These are phyloP conservation scores for Nannochloropsis salina DNA, from an alignment of 108 stramenopile genomes.

Conservation along the genomic window DNA sequence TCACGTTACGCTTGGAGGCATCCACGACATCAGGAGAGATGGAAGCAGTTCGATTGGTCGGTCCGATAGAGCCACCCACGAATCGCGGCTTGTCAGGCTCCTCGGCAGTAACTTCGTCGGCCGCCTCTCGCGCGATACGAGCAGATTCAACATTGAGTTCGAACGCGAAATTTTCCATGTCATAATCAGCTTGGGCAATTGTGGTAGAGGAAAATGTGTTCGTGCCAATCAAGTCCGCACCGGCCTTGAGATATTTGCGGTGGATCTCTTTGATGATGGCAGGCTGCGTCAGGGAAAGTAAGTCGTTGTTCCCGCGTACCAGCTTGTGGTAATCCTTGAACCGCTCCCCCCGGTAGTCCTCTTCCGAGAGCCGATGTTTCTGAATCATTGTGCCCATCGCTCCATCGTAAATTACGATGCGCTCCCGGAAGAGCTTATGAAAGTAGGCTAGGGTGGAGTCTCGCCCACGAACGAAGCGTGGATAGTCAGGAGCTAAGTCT, in stretches of 20 bases:
- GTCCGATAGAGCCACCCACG: constrained; percentile 92
- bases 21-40: constrained; percentile 95
- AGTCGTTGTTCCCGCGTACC: constrained; percentile 97
- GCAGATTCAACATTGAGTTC: constrained; percentile 90
- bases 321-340: constrained; percentile 83
- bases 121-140: constrained; percentile 85
- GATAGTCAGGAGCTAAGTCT: constrained; percentile 20
- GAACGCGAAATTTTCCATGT: constrained; percentile 87
- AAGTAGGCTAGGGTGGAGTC: constrained; percentile 46
- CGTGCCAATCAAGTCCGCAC: constrained; percentile 90
- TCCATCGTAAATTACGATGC: constrained; percentile 88
- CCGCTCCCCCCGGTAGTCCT: constrained; percentile 85
- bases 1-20: constrained; percentile 84
- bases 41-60: constrained; percentile 92
- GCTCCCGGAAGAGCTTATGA: constrained; percentile 50
- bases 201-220: constrained; percentile 96
- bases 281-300: constrained; percentile 90
- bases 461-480: constrained; percentile 18
- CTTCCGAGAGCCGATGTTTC: constrained; percentile 89
- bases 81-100: constrained; percentile 92
- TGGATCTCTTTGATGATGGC: constrained; percentile 89
- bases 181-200: constrained; percentile 97
- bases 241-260: constrained; percentile 81
- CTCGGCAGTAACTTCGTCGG: constrained; percentile 85
- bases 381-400: constrained; percentile 99